Evolutionary conservation across 2,329 filamentous ascomycete genomes (phyloP).

Genomic region (Ilyonectria mors-panacis): DNA sequence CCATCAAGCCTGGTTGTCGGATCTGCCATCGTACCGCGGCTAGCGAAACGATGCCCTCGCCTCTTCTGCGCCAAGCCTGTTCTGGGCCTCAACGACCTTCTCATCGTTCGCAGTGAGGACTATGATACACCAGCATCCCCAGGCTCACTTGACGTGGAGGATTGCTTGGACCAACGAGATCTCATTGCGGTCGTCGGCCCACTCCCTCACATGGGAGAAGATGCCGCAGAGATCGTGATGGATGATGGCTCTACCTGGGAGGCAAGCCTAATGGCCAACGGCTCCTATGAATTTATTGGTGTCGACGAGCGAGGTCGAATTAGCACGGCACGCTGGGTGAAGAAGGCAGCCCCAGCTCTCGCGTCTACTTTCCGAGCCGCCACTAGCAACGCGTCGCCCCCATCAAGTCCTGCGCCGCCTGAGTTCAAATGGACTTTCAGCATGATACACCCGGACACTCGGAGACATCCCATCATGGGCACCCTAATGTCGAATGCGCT

Average conservation of each 20-base stretch:
- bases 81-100: conserved; percentile 77
- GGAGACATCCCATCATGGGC: conserved; percentile 82
- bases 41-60: conserved; percentile 73
- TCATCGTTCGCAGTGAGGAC: conserved; percentile 79
- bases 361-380: conserved; percentile 31
- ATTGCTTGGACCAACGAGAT: conserved; percentile 63
- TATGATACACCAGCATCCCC: conserved; percentile 61
- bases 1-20: conserved; percentile 74
- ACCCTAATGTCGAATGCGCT: conserved; percentile 74
- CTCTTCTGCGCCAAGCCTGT: conserved; percentile 75
- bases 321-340: conserved; percentile 79
- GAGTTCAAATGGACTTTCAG: conserved; percentile 81
- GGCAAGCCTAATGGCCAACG: conserved; percentile 65
- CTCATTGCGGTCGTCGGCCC: conserved; percentile 80
- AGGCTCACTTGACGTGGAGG: conserved; percentile 59
- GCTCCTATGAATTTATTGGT: conserved; percentile 77
- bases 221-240: conserved; percentile 76
- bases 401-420: conserved; percentile 45
- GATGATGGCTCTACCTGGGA: conserved; percentile 74
- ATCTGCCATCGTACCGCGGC: conserved; percentile 69
- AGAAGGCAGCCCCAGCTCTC: conserved; percentile 52
- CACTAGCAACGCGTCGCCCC: conserved; percentile 41
- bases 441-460: conserved; percentile 77
- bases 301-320: conserved; percentile 70
- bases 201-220: conserved; percentile 62